Evolutionary conservation across 345 rosid genomes (phyloP).

Genomic region (Turritis glabra): DNA sequence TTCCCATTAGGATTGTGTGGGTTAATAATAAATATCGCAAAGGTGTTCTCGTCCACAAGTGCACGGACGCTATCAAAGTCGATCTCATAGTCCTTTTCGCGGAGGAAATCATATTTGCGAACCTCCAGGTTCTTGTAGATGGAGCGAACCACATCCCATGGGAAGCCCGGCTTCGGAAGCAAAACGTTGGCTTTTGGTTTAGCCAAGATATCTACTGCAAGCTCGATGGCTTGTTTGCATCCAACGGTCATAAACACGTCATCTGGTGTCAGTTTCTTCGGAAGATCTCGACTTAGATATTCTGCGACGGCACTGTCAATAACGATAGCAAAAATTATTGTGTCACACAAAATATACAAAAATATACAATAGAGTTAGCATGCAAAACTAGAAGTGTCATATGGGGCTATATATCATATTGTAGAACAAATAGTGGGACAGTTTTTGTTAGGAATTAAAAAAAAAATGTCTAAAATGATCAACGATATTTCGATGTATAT

Average conservation of each 20-base stretch:
- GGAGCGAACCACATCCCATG: slow-evolving; percentile 41
- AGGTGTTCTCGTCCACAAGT: slow-evolving; percentile 51
- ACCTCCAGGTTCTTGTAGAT: slow-evolving; percentile 35
- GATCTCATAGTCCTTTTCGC: slow-evolving; percentile 51
- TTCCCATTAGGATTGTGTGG: slow-evolving; percentile 42
- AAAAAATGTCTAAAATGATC: background rate
- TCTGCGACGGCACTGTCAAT: slow-evolving; percentile 50
- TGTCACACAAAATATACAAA: background rate
- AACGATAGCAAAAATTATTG: background rate
- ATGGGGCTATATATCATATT: background rate
- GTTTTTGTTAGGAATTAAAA: background rate
- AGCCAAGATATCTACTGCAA: slow-evolving; percentile 42
- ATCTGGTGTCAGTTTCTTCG: slow-evolving; percentile 45
- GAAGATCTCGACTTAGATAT: slow-evolving; percentile 44
- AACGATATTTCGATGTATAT: background rate
- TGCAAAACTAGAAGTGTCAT: background rate
- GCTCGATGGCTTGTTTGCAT: slow-evolving; percentile 55
- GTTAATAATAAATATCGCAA: slow-evolving; percentile 55
- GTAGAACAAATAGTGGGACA: background rate
- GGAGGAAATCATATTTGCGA: slow-evolving; percentile 51
- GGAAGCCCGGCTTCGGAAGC: slow-evolving; percentile 39
- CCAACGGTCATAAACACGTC: slow-evolving; percentile 57
- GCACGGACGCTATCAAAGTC: slow-evolving; percentile 48
- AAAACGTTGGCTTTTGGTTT: slow-evolving; percentile 52
- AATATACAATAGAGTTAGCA: background rate